Conservation (phyloP, 139 green algal species). For the Chlamydomonas incerta region DNA sequence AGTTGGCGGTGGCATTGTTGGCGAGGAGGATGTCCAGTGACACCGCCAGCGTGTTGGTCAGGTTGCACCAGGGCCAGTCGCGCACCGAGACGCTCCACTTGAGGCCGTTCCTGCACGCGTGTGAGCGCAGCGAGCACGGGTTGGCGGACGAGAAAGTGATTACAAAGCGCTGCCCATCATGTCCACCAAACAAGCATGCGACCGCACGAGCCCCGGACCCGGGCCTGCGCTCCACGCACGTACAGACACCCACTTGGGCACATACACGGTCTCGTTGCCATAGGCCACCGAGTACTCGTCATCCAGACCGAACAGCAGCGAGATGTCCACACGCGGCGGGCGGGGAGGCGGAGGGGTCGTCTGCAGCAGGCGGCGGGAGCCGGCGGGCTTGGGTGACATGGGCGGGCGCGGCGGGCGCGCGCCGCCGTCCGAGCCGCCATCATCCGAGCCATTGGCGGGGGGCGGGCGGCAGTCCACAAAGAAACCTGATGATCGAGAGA, state of each 20-base stretch:
- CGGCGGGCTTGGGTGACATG: no score
- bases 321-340: neutral
- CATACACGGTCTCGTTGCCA: neutral
- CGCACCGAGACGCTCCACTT: slow-evolving; percentile 16
- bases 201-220: no score
- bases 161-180: no score
- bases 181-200: no score
- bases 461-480: neutral
- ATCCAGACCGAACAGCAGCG: slow-evolving; percentile 33
- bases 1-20: neutral
- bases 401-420: no score
- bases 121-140: no score
- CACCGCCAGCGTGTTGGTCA: neutral
- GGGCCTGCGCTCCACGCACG: no score
- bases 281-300: slow-evolving; percentile 7
- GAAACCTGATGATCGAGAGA: neutral
- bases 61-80: slow-evolving; percentile 37
- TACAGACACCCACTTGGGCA: neutral
- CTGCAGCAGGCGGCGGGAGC: neutral
- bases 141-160: no score
- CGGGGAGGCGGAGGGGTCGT: neutral
- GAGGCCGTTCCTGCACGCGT: slow-evolving; percentile 16
- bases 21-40: neutral
- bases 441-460: no score
- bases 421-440: no score